Percentiles rank a stretch among this genome's conserved stretches.
phyloP scores from a whole-genome alignment of 2,329 filamentous ascomycete species.

The Fusarium pseudograminearum region DNA sequence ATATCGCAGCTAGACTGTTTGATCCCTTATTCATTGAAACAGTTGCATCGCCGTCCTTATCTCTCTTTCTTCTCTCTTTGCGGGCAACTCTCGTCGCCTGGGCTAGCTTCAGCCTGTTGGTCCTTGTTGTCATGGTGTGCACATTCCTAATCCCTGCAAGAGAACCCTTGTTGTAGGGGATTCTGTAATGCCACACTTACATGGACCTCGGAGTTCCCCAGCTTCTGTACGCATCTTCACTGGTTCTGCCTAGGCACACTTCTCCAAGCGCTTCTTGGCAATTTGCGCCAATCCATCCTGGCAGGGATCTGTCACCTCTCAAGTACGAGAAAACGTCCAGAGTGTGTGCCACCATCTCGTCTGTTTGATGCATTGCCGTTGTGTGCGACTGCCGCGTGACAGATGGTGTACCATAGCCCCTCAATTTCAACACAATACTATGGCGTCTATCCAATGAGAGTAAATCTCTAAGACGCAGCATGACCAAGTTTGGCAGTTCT shows the following conservation, averaged over 20 bases:
- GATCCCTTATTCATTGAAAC: not conserved
- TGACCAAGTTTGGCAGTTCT: conserved; percentile 28
- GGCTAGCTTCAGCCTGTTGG: conserved; percentile 14
- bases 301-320: conserved; percentile 5
- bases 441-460: conserved; percentile 6
- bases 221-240: not conserved
- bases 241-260: conserved; percentile 16
- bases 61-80: conserved; percentile 1
- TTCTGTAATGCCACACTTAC: conserved; percentile 30
- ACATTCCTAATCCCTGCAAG: conserved; percentile 13
- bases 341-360: conserved; percentile 25
- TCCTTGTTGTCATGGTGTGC: conserved; percentile 11
- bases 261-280: conserved; percentile 33
- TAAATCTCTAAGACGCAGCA: conserved; percentile 3
- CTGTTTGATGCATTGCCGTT: conserved; percentile 24
- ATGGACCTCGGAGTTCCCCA: conserved; percentile 21
- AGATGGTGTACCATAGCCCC: conserved; percentile 11
- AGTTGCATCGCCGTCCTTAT: not conserved
- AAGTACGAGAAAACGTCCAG: conserved; percentile 1
- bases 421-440: conserved; percentile 13
- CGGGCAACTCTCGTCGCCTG: conserved; percentile 5
- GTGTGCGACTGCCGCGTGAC: conserved; percentile 25
- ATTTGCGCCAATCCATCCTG: conserved; percentile 15
- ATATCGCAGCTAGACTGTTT: not conserved
- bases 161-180: conserved; percentile 33